A percentile compares a stretch with the other conserved stretches of the same genome.
Evolutionary conservation across 257 asterid genomes (phyloP).

Genomic region (Solanum sejunctum): DNA sequence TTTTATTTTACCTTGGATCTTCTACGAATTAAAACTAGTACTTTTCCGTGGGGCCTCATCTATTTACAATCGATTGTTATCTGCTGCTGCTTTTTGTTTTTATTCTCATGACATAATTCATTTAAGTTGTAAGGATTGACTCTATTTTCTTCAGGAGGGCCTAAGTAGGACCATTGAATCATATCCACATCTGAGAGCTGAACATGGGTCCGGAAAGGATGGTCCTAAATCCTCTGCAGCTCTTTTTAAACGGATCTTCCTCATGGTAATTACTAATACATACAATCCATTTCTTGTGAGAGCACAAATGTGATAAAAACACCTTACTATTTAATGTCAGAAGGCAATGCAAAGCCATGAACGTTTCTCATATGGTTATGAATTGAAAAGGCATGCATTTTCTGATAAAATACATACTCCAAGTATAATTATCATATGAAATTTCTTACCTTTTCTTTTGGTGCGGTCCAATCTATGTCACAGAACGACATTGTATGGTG

Average conservation of each 20-base stretch:
- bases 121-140: neutral
- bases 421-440: neutral
- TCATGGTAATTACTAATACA: neutral
- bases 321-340: neutral
- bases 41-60: neutral
- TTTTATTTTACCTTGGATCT: neutral
- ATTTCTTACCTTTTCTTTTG: neutral
- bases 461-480: neutral
- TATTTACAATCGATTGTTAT: neutral
- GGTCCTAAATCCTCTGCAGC: slow-evolving; percentile 58
- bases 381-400: neutral
- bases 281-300: neutral
- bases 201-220: slow-evolving; percentile 28
- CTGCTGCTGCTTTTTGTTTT: neutral
- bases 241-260: slow-evolving; percentile 14
- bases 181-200: slow-evolving; percentile 71
- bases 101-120: neutral
- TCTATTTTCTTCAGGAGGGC: slow-evolving; percentile 61
- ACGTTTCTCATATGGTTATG: neutral
- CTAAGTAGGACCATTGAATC: slow-evolving; percentile 73
- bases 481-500: neutral
- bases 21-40: neutral
- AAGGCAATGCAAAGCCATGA: neutral
- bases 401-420: neutral
- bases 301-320: neutral